Conservation (phyloP, 2,329 filamentous ascomycete species). For the Rhinocladiella mackenziei region DNA sequence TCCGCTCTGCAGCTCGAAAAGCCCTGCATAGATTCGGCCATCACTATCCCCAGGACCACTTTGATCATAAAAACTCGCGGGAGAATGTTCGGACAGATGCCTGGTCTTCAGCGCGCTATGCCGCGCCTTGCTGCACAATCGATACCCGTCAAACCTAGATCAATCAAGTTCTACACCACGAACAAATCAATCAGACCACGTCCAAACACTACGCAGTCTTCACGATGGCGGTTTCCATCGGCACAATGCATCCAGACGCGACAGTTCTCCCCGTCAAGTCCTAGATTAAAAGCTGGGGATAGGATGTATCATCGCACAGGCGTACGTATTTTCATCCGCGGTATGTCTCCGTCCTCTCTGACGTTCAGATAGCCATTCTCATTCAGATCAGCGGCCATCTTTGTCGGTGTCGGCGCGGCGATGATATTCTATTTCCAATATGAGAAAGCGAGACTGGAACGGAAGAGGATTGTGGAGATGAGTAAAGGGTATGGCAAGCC, state of each 20-base stretch:
- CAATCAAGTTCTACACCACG: constrained; percentile 48
- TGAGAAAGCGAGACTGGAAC: constrained; percentile 87
- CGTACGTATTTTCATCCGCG: constrained; percentile 34
- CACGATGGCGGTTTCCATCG: constrained; percentile 16
- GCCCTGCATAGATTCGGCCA: constrained; percentile 5
- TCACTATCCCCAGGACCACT: background rate
- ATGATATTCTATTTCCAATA: constrained; percentile 88
- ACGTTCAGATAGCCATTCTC: constrained; percentile 69
- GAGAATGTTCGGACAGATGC: constrained; percentile 8
- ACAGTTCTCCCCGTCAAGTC: constrained; percentile 22
- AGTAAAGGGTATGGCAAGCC: constrained; percentile 89
- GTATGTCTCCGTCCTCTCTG: constrained; percentile 16
- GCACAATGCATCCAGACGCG: constrained; percentile 22
- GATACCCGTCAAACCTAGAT: background rate
- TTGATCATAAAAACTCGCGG: background rate
- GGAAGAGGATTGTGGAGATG: constrained; percentile 82
- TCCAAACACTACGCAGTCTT: background rate
- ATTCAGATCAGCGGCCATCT: constrained; percentile 82
- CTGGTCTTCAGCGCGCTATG: constrained; percentile 8
- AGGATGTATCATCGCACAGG: constrained; percentile 44
- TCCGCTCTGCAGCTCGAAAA: too few relatives aligned
- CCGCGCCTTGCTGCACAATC: constrained; percentile 9
- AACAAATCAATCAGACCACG: constrained; percentile 41
- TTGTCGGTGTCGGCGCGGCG: constrained; percentile 70
- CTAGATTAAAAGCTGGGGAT: constrained; percentile 41